Evolutionary conservation across 2,329 filamentous ascomycete species (phyloP).

Genomic region (Hyphodiscus sp.): DNA sequence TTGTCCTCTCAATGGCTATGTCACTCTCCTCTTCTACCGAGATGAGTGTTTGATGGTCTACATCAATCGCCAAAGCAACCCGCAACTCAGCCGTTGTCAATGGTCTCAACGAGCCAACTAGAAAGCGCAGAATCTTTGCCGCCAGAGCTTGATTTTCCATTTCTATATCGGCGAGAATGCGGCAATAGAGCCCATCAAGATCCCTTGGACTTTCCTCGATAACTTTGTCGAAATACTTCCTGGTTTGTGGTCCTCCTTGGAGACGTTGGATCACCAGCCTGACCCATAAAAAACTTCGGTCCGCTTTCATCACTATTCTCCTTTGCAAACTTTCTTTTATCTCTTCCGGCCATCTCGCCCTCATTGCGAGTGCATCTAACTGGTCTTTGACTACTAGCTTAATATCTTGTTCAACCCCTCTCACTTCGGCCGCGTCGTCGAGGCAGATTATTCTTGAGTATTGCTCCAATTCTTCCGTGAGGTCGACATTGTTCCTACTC

Average conservation of each 20-base stretch:
- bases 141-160: slow-evolving; percentile 26
- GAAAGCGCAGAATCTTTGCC: slow-evolving; percentile 25
- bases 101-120: slow-evolving; percentile 31
- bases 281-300: slow-evolving; percentile 35
- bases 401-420: too few species aligned
- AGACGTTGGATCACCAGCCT: slow-evolving; percentile 32
- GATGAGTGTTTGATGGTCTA: slow-evolving; percentile 20
- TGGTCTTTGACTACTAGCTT: too few species aligned
- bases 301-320: slow-evolving; percentile 28
- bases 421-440: too few species aligned
- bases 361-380: too few species aligned
- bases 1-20: slow-evolving; percentile 25
- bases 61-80: slow-evolving; percentile 27
- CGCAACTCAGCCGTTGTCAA: slow-evolving; percentile 32
- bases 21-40: slow-evolving; percentile 25
- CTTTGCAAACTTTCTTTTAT: slow-evolving; percentile 26
- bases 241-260: slow-evolving; percentile 25
- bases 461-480: too few species aligned
- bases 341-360: slow-evolving; percentile 27
- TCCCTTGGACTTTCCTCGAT: slow-evolving; percentile 28
- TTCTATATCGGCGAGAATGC: slow-evolving; percentile 28
- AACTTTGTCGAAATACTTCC: slow-evolving; percentile 27
- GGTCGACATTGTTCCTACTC: too few species aligned
- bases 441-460: too few species aligned
- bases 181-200: slow-evolving; percentile 29